Base-by-base conservation (phyloP, 2,329 filamentous ascomycete genomes). In the Fusarium devonianum region DNA sequence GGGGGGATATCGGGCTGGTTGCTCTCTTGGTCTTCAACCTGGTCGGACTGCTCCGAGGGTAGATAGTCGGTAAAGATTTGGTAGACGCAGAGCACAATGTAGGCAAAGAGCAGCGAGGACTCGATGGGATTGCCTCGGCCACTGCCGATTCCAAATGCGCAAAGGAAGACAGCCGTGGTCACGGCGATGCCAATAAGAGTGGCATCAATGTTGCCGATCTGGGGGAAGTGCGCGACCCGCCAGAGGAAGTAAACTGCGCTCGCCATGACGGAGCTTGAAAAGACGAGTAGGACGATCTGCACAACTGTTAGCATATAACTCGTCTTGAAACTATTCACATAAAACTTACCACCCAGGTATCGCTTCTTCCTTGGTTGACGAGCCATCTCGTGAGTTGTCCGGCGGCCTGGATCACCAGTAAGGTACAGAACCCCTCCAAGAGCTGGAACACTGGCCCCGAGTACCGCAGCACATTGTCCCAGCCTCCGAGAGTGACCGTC, bases 41-140 rank as follows among this genome's bases (percentile, higher is more conserved):
- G 75, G 21, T 84, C 80, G 22, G 80, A 76, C 19, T 81, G 77
- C n/a, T 82, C 85, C 4, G 89, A 92, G 3, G 94, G 92, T 62
- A 93, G 85, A 74, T 97, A 97, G 74, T 99, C 94, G 65, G 94
- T 99, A 73, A 97, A 97, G 71, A 97, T 97, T 73, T 99, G 94
- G 75, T 97, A 99, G 68, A 97, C 89, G 77, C 93, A 97, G 56
- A 99, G 86, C n/a, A 96, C 94, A 53, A 97, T 85, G 73, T 99
- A 99, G 66, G 94, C 93, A 57, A 99, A 97, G 49, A 99, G 82
- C 9, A 99, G 78, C 16, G 93, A 96, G 62, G 91, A 96, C 74
- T 99, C 93, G 44, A 97, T 89, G 2, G 93, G 91, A 66, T 96
- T 99, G 53, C 94, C 94, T 64, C 92, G 87, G 2, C 93, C 93